A percentile compares a stretch with the other conserved stretches of the same genome.
phyloP scores from a whole-genome alignment of 306 rosid species.

The Datisca glomerata region DNA sequence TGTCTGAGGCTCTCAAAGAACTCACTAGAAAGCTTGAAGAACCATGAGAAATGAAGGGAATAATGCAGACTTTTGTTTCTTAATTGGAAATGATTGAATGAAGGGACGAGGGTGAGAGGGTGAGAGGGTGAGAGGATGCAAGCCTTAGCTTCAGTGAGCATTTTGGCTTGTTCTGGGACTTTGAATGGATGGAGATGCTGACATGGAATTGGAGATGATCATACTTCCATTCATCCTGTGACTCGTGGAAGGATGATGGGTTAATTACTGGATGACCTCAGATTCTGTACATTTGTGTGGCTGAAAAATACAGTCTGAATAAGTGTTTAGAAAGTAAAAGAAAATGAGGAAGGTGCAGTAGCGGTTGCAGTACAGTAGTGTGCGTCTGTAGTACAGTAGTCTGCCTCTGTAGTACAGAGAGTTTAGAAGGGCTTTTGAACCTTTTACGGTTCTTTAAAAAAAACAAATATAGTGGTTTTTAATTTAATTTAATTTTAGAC shows the following conservation, averaged over 20 bases:
- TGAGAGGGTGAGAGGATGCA: slow-evolving; percentile 12
- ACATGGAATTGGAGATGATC: slow-evolving; percentile 21
- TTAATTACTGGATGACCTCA: slow-evolving; percentile 5
- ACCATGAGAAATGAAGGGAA: slow-evolving; percentile 17
- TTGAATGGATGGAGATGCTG: slow-evolving; percentile 19
- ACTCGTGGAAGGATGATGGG: slow-evolving; percentile 31
- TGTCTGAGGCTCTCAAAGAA: slow-evolving; percentile 15
- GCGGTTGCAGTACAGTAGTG: neutral
- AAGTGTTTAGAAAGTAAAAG: slow-evolving; percentile 4
- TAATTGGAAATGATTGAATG: slow-evolving; percentile 12
- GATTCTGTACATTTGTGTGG: slow-evolving; percentile 27
- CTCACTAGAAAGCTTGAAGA: slow-evolving; percentile 12
- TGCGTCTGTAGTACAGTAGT: too few species aligned
- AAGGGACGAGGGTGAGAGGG: too few species aligned
- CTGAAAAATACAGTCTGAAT: slow-evolving; percentile 12
- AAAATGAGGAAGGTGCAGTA: neutral
- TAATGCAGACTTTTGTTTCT: slow-evolving; percentile 7
- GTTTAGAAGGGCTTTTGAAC: too few species aligned
- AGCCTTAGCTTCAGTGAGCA: slow-evolving; percentile 21
- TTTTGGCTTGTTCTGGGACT: slow-evolving; percentile 4
- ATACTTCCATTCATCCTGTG: slow-evolving; percentile 6
- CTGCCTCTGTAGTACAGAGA: too few species aligned
- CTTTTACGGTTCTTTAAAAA: too few species aligned
- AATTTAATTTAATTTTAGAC: too few species aligned
- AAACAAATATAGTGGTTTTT: too few species aligned